These are phyloP conservation scores for Cochlearia excelsa DNA, from an alignment of 345 rosid genomes.

Conservation along the genomic window DNA sequence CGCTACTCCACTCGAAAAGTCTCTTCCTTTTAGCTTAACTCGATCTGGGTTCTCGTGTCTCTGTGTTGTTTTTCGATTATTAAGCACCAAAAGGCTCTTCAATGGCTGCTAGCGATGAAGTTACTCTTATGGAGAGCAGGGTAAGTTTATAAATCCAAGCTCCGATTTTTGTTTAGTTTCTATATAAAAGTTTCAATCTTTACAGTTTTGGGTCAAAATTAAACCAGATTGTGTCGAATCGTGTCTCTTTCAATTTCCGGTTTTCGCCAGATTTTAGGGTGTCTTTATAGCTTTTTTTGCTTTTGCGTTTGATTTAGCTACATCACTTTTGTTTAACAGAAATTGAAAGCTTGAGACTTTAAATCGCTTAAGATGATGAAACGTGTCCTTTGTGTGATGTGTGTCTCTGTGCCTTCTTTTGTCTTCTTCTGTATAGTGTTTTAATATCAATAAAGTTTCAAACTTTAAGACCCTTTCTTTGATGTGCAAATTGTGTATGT, in stretches of 20 bases:
- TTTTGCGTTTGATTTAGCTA: too few species aligned
- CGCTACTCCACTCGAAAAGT: slow-evolving; percentile 9
- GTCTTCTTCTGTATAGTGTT: slow-evolving; percentile 21
- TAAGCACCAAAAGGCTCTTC: background rate
- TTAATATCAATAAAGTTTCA: slow-evolving; percentile 1
- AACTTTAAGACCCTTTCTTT: too few species aligned
- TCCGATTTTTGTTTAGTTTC: background rate
- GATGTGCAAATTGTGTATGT: background rate
- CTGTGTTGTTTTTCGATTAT: slow-evolving; percentile 10
- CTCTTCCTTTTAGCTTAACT: slow-evolving; percentile 14
- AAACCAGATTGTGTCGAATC: too few species aligned
- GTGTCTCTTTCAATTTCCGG: too few species aligned
- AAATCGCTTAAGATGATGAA: slow-evolving; percentile 26
- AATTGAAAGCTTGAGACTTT: slow-evolving; percentile 15
- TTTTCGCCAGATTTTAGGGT: too few species aligned
- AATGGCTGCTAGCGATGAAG: slow-evolving; percentile 72
- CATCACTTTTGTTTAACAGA: too few species aligned
- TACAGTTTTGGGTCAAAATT: too few species aligned
- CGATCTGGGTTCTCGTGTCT: slow-evolving; percentile 31
- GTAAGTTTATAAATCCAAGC: slow-evolving; percentile 31
- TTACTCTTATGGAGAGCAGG: slow-evolving; percentile 68
- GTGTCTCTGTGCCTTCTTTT: slow-evolving; percentile 15
- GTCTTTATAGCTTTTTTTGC: too few species aligned
- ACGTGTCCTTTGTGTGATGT: slow-evolving; percentile 32
- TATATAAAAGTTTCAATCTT: slow-evolving; percentile 4